Base-by-base conservation (phyloP, 108 stramenopile genomes). In the Cyclotella sp. region DNA sequence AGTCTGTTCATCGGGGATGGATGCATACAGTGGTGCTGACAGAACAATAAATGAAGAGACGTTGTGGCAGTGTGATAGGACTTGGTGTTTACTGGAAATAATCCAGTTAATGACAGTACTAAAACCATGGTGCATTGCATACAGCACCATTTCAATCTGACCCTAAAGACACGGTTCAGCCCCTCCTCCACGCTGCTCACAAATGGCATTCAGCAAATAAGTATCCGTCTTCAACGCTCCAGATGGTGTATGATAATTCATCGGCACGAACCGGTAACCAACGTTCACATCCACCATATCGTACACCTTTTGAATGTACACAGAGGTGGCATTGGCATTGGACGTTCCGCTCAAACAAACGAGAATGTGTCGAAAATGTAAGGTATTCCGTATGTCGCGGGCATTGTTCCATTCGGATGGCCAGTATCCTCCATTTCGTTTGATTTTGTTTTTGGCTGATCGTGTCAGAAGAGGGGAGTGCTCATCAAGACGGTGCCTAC, bases 231-330 rank as follows among this genome's bases (percentile, higher is more conserved):
- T 68, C 64, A 77, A 67, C n/a, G 18, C 43, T 21, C 81, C 76
- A 72, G 54, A 28, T 0, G 63, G 65, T 10, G 60, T 12, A 34
- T 62, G 69, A 47, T 81, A 81, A 59, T 76, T 71, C 70, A 81
- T 76, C 16, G 71, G 71, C 0, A 70, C 71, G 28, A 94, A 94
- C 39, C 89, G 83, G 66, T 91, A 94, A 9, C 93, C 93, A 52
- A 91, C 76, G 73, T 88, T 89, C 62, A 89, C 72, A 80, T 94
- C 89, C 8, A 84, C 83, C 73, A 81, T 71, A 53, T 91, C 90
- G 66, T 91, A 94, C 43, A 94, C 88, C 70, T 91, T 90, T 66
- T 94, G 93, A 34, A 88, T 89, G 73, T 94, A 94, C 7, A 94
- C 93, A 45, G 82, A 76, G 0, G 73, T 65, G 10, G 87, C 90